Evolutionary conservation across 805 yeast genomes (phyloP).

Genomic region (Barnettozyma populi): DNA sequence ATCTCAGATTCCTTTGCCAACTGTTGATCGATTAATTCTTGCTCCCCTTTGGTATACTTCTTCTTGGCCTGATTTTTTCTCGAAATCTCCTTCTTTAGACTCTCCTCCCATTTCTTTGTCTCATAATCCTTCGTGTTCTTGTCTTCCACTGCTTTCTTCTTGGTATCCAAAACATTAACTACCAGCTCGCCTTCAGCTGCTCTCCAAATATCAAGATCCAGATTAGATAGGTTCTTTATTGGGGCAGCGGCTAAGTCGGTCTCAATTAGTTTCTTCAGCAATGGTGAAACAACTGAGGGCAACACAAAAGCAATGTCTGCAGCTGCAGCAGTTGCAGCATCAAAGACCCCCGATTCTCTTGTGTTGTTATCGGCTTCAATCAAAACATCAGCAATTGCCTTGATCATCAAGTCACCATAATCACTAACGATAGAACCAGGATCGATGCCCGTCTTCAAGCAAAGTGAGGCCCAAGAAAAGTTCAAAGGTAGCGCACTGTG

Average conservation of each 20-base stretch:
- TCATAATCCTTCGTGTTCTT: constrained; percentile 83
- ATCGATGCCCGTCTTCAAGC: constrained; percentile 53
- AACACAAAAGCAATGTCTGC: constrained; percentile 51
- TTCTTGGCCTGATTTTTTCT: constrained; percentile 42
- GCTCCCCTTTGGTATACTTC: constrained; percentile 77
- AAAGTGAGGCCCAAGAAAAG: constrained; percentile 73
- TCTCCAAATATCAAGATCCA: constrained; percentile 58
- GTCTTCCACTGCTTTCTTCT: constrained; percentile 42
- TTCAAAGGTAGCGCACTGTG: constrained; percentile 35
- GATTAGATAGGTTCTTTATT: constrained; percentile 33
- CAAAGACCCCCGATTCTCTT: constrained; percentile 36
- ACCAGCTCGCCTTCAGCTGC: constrained; percentile 68
- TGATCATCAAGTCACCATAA: constrained; percentile 21
- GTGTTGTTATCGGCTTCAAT: constrained; percentile 12
- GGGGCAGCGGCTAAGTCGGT: constrained; percentile 32
- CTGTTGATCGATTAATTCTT: constrained; percentile 54
- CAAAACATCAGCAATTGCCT: constrained; percentile 18
- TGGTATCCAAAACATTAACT: constrained; percentile 49
- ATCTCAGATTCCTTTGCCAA: constrained; percentile 54
- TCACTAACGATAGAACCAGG: constrained; percentile 51
- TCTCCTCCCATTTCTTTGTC: constrained; percentile 85
- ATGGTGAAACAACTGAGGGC: constrained; percentile 52
- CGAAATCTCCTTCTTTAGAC: constrained; percentile 68
- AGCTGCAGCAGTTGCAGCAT: constrained; percentile 45
- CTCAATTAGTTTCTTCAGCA: constrained; percentile 38